Conservation (phyloP, 2,329 filamentous ascomycete genomes). For the Colletotrichum sp. region DNA sequence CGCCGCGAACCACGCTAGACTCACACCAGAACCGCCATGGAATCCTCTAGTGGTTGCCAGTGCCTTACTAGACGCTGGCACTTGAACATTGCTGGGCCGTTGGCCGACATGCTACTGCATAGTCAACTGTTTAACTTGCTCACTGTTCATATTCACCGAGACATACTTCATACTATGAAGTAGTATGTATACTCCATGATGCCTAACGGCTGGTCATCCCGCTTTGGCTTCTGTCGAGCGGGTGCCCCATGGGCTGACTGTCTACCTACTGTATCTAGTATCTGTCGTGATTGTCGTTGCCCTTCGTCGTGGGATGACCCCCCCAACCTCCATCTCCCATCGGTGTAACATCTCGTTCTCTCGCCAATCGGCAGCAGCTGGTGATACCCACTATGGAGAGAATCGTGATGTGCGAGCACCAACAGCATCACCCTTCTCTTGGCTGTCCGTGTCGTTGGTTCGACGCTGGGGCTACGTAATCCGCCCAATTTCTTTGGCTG, state of each 20-base stretch:
- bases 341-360: slow-evolving; percentile 18
- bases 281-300: not conserved
- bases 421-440: not conserved
- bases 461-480: slow-evolving; percentile 5
- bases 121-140: not conserved
- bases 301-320: not conserved
- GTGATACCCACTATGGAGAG: not conserved
- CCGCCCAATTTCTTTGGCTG: not conserved
- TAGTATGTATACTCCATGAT: not conserved
- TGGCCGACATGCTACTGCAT: not conserved
- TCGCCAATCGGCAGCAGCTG: slow-evolving; percentile 19
- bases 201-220: not conserved
- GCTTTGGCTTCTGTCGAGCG: not conserved
- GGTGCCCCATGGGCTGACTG: not conserved
- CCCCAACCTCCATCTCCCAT: slow-evolving; percentile 7
- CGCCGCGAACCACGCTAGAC: slow-evolving; percentile 17
- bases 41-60: slow-evolving; percentile 8
- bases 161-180: not conserved
- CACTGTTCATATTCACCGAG: not conserved
- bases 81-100: not conserved
- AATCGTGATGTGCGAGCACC: not conserved
- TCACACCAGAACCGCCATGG: slow-evolving; percentile 19
- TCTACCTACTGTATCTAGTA: not conserved
- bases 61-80: not conserved
- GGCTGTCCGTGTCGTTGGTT: slow-evolving; percentile 4